Evolutionary conservation across 2,329 filamentous ascomycete species (phyloP), one percentile per base, ranked within the genome.

Genomic region (Aspergillus floridensis): DNA sequence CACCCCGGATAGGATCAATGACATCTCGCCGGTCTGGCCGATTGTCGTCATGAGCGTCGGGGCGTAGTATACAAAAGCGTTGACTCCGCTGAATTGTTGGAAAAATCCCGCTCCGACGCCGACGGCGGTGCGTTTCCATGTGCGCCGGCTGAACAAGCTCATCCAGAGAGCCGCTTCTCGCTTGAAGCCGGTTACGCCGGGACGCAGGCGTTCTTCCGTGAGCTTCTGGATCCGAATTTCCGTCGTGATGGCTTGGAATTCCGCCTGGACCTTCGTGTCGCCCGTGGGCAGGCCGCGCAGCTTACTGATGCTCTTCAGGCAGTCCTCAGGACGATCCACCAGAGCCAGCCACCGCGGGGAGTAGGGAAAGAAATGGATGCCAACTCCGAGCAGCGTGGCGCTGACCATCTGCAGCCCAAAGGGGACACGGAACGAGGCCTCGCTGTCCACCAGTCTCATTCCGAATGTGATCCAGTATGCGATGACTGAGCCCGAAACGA

Each of bases 291-390:
- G 76, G 58, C 83, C 77, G 44, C 87, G 83, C 47, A 91, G 78
- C 41, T 73, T 77, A 19, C 82, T 79, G 5, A 91, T 80, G 19
- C 86, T 82, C 0, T 60, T 61, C 3, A 81, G 82, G 1, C 88
- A 85, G 46, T 87, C 78, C 60, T 90, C 87, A 86, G 86, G 89
- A 63, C 86, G 81, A 65, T 89, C 87, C 66, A 85, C 81, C 64
- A 86, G 84, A 24, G 87, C 88, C 24, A 88, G 81, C 83, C 85
- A 90, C 64, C 88, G 82, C 16, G 88, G 87, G 5, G 85, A 87
- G 67, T 89, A 87, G 67, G 61, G 78, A 47, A 82, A 74, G 65
- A 82, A 77, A 24, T 72, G 61, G 26, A 82, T 80, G 8, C 79
- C 78, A 31, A 69, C 59, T 5, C 76, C 78, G 2, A 81, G 72